Evolutionary conservation across 2,329 filamentous ascomycete species (phyloP).

Genomic region (Diaporthe nobilis): DNA sequence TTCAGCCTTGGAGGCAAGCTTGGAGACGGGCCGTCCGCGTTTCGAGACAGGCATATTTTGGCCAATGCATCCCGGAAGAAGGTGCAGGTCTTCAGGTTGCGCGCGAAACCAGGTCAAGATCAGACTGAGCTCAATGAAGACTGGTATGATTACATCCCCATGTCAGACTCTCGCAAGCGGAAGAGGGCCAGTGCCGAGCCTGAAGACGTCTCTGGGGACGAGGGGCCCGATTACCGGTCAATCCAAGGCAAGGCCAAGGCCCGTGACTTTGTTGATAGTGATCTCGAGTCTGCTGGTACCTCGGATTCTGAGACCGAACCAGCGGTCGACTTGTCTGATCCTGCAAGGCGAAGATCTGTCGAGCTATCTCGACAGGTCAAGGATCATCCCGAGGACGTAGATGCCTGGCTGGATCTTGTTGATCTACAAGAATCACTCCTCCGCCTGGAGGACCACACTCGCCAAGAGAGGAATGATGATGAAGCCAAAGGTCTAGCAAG

Average conservation of each 20-base stretch:
- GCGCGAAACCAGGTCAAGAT: constrained; percentile 40
- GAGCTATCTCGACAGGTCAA: constrained; percentile 76
- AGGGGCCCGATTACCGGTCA: constrained; percentile 72
- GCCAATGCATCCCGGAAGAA: constrained; percentile 57
- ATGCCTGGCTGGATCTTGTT: constrained; percentile 84
- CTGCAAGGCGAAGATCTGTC: constrained; percentile 68
- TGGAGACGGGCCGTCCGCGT: constrained; percentile 58
- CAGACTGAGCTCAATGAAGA: constrained; percentile 14
- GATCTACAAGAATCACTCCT: constrained; percentile 81
- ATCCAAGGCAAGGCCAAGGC: constrained; percentile 74
- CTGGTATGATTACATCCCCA: constrained; percentile 62
- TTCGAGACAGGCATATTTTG: constrained; percentile 64
- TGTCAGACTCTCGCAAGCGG: constrained; percentile 59
- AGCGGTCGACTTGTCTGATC: constrained; percentile 55
- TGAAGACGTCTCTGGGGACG: constrained; percentile 54
- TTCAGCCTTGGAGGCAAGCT: constrained; percentile 61
- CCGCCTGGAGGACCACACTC: constrained; percentile 59
- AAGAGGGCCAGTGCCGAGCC: constrained; percentile 53
- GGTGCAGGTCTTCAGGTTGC: constrained; percentile 58
- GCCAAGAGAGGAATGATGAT: constrained; percentile 65
- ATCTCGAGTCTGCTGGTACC: constrained; percentile 64
- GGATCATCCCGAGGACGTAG: constrained; percentile 74
- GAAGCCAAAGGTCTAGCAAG: constrained; percentile 81
- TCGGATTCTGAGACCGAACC: constrained; percentile 55
- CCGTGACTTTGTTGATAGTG: constrained; percentile 62